Evolutionary conservation across 2,329 filamentous ascomycete genomes (phyloP).

Genomic region (Paraconiothyrium sp.): DNA sequence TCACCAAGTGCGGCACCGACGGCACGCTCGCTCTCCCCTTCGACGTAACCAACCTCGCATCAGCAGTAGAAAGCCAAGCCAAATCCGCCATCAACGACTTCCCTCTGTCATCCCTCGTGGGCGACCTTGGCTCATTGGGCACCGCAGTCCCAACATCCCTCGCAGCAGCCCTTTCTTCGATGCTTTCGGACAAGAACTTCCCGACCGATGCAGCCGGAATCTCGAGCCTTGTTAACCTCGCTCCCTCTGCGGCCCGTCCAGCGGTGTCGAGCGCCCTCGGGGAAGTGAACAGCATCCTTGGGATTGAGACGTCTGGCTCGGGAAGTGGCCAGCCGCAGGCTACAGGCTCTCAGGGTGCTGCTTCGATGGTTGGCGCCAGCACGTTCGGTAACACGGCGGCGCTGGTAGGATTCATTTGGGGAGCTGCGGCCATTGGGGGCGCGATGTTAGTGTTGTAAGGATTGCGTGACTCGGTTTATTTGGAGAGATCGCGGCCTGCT

Average conservation of each 20-base stretch:
- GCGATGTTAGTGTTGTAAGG: conserved; percentile 7
- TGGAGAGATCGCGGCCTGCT: no score
- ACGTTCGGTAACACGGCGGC: conserved; percentile 8
- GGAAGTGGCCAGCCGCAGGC: not conserved
- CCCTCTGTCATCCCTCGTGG: not conserved
- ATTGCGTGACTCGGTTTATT: not conserved
- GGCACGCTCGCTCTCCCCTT: conserved; percentile 3
- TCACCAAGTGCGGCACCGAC: conserved; percentile 8
- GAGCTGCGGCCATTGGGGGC: conserved; percentile 6
- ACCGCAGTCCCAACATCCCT: not conserved
- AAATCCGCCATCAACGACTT: conserved; percentile 5
- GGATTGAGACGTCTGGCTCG: not conserved
- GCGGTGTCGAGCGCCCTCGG: not conserved
- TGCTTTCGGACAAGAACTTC: not conserved
- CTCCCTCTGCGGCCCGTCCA: not conserved
- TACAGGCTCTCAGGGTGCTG: not conserved
- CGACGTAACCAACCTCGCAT: not conserved
- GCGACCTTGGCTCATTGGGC: not conserved
- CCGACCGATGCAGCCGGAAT: not conserved
- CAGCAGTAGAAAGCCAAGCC: not conserved
- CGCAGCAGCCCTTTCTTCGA: not conserved
- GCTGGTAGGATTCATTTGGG: conserved; percentile 5
- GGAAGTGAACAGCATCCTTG: not conserved
- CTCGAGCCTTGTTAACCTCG: not conserved
- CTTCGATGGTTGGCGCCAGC: not conserved